A percentile compares a stretch with the other conserved stretches of the same genome.
Evolutionary conservation across 2,329 filamentous ascomycete genomes (phyloP).

Genomic region (Colletotrichum shisoi): DNA sequence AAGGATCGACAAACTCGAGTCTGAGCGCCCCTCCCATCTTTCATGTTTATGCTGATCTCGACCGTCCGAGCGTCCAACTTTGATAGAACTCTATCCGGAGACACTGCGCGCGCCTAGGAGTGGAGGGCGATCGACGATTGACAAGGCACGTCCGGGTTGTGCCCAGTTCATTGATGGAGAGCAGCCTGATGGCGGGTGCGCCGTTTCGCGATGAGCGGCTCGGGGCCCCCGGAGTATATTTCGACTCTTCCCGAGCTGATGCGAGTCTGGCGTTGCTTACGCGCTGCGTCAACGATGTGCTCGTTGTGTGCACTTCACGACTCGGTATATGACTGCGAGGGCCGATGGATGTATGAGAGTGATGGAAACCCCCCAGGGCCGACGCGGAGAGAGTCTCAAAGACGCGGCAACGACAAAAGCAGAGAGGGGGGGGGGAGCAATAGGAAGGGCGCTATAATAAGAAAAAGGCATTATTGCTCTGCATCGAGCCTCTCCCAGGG

Average conservation of each 20-base stretch:
- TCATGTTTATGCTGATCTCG: slow-evolving; percentile 20
- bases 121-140: slow-evolving; percentile 12
- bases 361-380: slow-evolving; percentile 16
- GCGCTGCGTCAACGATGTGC: slow-evolving; percentile 1
- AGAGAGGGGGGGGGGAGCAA: not conserved
- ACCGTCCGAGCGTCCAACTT: slow-evolving; percentile 28
- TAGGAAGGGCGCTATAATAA: slow-evolving; percentile 21
- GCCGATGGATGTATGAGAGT: not conserved
- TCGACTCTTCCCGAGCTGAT: slow-evolving; percentile 1
- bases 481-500: not conserved
- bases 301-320: slow-evolving; percentile 5
- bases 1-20: slow-evolving; percentile 19
- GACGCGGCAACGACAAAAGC: not conserved
- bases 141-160: slow-evolving; percentile 14
- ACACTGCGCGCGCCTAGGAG: slow-evolving; percentile 11
- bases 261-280: slow-evolving; percentile 9
- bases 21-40: slow-evolving; percentile 12
- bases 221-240: slow-evolving; percentile 1
- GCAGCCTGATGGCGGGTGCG: slow-evolving; percentile 1
- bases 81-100: slow-evolving; percentile 14
- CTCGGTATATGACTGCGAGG: not conserved
- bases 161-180: slow-evolving; percentile 10
- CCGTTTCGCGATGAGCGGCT: slow-evolving; percentile 6
- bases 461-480: slow-evolving; percentile 6
- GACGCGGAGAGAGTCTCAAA: slow-evolving; percentile 4